phyloP scores from a whole-genome alignment of 352 stramenopile species.

The Phytophthora colocasiae region DNA sequence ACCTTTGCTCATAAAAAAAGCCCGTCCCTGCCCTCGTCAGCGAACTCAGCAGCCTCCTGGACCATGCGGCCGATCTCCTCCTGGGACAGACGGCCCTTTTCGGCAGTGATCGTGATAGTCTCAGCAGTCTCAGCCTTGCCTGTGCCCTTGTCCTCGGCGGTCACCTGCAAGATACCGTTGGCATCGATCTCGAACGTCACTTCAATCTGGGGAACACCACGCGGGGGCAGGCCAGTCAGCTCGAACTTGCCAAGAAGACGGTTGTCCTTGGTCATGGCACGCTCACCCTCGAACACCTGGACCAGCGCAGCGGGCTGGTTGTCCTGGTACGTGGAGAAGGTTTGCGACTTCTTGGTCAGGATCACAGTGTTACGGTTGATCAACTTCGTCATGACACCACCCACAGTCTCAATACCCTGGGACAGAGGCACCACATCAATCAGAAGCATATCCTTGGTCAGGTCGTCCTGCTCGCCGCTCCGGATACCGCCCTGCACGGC shows the following conservation, averaged over 20 bases:
- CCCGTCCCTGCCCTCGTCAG: conserved; percentile 99
- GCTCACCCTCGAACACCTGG: conserved; percentile 98
- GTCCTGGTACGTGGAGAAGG: conserved; percentile 99
- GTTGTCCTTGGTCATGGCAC: conserved; percentile 99
- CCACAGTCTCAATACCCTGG: conserved; percentile 98
- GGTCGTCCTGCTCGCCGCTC: conserved; percentile 92
- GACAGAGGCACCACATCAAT: conserved; percentile 98
- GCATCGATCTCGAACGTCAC: conserved; percentile 99
- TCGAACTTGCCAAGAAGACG: conserved; percentile 99
- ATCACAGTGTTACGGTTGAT: conserved; percentile 99
- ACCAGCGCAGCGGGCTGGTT: conserved; percentile 94
- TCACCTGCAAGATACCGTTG: conserved; percentile 99
- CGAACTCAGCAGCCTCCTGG: conserved; percentile 97
- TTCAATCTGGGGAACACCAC: conserved; percentile 99
- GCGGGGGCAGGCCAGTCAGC: conserved; percentile 97
- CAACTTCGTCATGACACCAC: conserved; percentile 99
- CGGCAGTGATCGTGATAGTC: conserved; percentile 99
- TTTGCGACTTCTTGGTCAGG: conserved; percentile 98
- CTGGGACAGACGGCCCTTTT: conserved; percentile 98
- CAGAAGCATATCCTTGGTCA: conserved; percentile 95
- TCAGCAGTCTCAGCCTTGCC: conserved; percentile 96
- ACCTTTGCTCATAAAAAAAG: no score
- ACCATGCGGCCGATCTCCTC: conserved; percentile 99
- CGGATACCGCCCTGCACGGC: conserved; percentile 97
- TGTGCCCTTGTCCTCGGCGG: conserved; percentile 98